phyloP scores from a whole-genome alignment of 306 rosid genomes.

The Gastrolobium bilobum region DNA sequence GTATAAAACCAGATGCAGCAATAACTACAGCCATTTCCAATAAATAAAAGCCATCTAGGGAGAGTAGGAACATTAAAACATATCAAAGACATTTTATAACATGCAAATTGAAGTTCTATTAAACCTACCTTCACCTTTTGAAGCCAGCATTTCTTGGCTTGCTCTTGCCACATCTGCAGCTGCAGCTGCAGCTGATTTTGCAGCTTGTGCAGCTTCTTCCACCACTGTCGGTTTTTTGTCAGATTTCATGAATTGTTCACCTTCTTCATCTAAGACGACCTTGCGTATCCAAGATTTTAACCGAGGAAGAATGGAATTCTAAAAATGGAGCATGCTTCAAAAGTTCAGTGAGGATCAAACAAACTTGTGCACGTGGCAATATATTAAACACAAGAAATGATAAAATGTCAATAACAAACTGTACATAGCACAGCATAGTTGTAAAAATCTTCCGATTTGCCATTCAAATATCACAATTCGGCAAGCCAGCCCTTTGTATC shows the following conservation, averaged over 20 bases:
- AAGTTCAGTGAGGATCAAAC: constrained; percentile 42
- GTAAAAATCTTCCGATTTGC: no score
- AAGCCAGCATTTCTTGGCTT: constrained; percentile 80
- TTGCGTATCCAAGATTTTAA: constrained; percentile 94
- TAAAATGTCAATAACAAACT: constrained; percentile 41
- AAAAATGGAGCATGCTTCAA: constrained; percentile 51
- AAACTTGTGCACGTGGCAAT: constrained; percentile 32
- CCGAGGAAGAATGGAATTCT: constrained; percentile 88
- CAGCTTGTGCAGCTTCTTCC: constrained; percentile 90
- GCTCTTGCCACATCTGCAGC: constrained; percentile 93
- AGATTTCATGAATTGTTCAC: constrained; percentile 56
- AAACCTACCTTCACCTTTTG: constrained; percentile 81
- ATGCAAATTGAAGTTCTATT: constrained; percentile 37
- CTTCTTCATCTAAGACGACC: constrained; percentile 73
- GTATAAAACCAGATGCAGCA: constrained; percentile 46
- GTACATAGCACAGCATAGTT: constrained; percentile 31
- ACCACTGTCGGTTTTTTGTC: constrained; percentile 69
- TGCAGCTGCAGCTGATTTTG: constrained; percentile 97
- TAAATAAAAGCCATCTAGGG: constrained; percentile 22
- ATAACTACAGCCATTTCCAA: constrained; percentile 38
- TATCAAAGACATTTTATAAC: constrained; percentile 15
- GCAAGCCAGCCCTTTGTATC: no score
- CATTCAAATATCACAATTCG: no score
- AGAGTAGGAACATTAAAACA: constrained; percentile 6
- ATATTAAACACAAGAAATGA: constrained; percentile 34